These are phyloP conservation scores for Stachybotrys chartarum DNA, from an alignment of 2,329 filamentous ascomycete species.

Conservation along the genomic window DNA sequence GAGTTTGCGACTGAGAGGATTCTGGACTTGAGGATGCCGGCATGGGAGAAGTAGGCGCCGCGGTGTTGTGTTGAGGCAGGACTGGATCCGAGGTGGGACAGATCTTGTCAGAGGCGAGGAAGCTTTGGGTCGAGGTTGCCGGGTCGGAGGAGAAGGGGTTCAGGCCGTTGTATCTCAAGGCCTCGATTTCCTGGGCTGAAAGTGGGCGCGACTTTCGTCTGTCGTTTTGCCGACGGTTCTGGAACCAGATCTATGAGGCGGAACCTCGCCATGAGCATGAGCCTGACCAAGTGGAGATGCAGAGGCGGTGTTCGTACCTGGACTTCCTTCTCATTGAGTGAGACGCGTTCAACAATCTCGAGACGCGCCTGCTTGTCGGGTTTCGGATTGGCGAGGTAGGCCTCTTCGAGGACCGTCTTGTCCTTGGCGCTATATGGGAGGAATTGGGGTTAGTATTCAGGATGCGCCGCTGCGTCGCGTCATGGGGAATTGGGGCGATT, in stretches of 20 bases:
- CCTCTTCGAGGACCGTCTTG: slow-evolving; percentile 79
- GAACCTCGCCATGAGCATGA: slow-evolving; percentile 2
- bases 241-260: slow-evolving; percentile 83
- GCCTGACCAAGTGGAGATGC: slow-evolving; percentile 1
- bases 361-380: slow-evolving; percentile 85
- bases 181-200: slow-evolving; percentile 66
- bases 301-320: slow-evolving; percentile 56
- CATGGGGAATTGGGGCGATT: no score
- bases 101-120: slow-evolving; percentile 17
- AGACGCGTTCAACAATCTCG: slow-evolving; percentile 76
- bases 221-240: slow-evolving; percentile 90
- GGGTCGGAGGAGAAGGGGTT: slow-evolving; percentile 43
- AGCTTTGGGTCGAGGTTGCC: slow-evolving; percentile 17
- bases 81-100: slow-evolving; percentile 19
- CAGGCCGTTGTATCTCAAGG: slow-evolving; percentile 48
- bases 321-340: slow-evolving; percentile 90
- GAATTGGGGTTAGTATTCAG: no score
- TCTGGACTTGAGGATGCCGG: slow-evolving; percentile 4
- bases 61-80: slow-evolving; percentile 11
- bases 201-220: slow-evolving; percentile 81
- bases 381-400: slow-evolving; percentile 79
- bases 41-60: slow-evolving; percentile 14
- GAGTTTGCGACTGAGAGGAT: no score
- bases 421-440: slow-evolving; percentile 68
- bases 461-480: neutral